Conservation (phyloP, 83 land plant genomes). For the Diphasiastrum complanatum region DNA sequence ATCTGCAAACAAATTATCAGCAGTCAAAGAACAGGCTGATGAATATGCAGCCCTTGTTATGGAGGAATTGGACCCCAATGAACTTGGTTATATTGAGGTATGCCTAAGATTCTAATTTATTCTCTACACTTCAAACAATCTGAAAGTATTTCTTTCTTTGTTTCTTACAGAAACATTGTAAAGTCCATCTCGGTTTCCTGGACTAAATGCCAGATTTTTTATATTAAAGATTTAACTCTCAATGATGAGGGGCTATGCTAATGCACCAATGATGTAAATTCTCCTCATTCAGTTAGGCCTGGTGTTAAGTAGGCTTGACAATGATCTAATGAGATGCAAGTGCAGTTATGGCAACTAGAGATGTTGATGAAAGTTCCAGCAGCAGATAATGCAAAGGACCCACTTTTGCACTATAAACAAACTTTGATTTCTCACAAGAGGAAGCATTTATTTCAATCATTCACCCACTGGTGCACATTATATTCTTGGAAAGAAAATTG, state of each 20-base stretch:
- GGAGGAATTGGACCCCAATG: conserved; percentile 90
- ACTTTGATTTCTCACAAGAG: conserved; percentile 18
- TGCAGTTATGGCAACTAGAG: conserved; percentile 88
- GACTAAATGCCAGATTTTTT: not conserved
- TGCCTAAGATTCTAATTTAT: too few relatives aligned
- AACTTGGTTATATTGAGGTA: conserved; percentile 88
- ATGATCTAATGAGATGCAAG: too few relatives aligned
- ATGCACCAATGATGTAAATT: too few relatives aligned
- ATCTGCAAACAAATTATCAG: conserved; percentile 83
- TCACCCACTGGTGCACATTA: conserved; percentile 19
- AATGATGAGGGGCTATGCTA: not conserved
- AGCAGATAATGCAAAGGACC: conserved; percentile 51
- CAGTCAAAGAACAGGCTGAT: conserved; percentile 76
- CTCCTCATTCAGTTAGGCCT: too few relatives aligned
- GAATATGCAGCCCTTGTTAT: conserved; percentile 88
- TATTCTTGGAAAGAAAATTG: conserved; percentile 56
- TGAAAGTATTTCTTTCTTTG: too few relatives aligned
- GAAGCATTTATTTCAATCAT: conserved; percentile 18
- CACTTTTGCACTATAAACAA: conserved; percentile 29
- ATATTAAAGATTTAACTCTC: not conserved
- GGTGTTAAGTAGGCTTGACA: too few relatives aligned
- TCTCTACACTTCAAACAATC: too few relatives aligned
- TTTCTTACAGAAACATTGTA: too few relatives aligned
- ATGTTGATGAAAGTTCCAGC: conserved; percentile 50
- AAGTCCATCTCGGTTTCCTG: not conserved